Percentiles rank a stretch among this genome's conserved stretches.
These are phyloP conservation scores for Penicillium paxilli DNA, from an alignment of 495 filamentous ascomycete genomes.

Conservation along the genomic window DNA sequence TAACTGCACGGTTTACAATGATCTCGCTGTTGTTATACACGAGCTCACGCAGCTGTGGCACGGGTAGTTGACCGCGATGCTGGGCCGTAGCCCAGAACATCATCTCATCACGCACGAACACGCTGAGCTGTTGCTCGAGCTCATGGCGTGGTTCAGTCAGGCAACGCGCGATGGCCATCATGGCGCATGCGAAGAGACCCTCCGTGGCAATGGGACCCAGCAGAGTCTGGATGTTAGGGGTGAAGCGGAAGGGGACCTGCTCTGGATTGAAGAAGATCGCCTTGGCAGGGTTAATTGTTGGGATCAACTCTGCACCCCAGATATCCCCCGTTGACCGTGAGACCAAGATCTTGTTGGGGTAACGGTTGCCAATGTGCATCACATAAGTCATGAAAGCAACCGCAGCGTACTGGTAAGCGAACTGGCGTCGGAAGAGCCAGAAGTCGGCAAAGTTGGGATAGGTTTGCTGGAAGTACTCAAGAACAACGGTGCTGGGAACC, in stretches of 20 bases:
- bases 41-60: conserved; percentile 75
- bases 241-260: conserved; percentile 93
- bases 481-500: conserved; percentile 75
- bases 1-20: conserved; percentile 85
- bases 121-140: conserved; percentile 85
- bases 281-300: conserved; percentile 74
- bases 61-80: conserved; percentile 65
- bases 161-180: conserved; percentile 95
- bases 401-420: conserved; percentile 93
- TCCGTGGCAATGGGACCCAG: conserved; percentile 96
- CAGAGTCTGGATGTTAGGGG: conserved; percentile 90
- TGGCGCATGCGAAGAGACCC: conserved; percentile 84
- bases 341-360: conserved; percentile 91
- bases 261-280: conserved; percentile 93
- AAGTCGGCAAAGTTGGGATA: conserved; percentile 92
- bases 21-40: conserved; percentile 87
- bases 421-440: conserved; percentile 96
- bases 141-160: conserved; percentile 89
- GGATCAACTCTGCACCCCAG: conserved; percentile 93
- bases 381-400: conserved; percentile 99
- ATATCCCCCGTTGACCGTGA: conserved; percentile 87
- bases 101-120: conserved; percentile 97
- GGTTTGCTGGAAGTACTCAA: conserved; percentile 86
- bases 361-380: conserved; percentile 91
- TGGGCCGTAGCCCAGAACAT: conserved; percentile 92